Base-by-base conservation (phyloP, 768 basidiomycete genomes). In the Roridomyces roridus region DNA sequence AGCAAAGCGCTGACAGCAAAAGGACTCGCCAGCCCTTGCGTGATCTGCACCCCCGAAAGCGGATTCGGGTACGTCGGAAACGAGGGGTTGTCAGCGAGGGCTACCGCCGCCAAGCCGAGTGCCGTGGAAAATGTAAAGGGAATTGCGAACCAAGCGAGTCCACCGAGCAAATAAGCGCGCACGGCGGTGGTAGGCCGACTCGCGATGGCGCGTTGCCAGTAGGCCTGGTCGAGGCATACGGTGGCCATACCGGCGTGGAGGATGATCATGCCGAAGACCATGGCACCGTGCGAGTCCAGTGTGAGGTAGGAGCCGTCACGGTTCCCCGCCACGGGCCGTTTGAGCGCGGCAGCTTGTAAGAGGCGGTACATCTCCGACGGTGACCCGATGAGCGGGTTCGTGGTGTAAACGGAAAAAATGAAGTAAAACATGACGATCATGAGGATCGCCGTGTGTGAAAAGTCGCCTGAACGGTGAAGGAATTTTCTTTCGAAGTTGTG, bases 201-300 rank as follows among this genome's bases (percentile, higher is more conserved):
- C 34, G 81, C 81, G 36, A 83, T 83, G 61, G 81, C 80, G 66
- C 82, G 70, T 65, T 85, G 84, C 82, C 82, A 85, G 56, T 84
- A 84, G 0, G 57, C 51, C 26, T 58, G 57, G 21, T 80, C 79
- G 74, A 60, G 40, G 39, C 21, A 52, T 10, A 62, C 49, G 24
- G 29, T 49, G 40, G 28, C 53, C 23, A 12, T 59, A 54, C 51
- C 42, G 35, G 39, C 23, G 48, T 57, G 0, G 48, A 51, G 15
- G 51, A 57, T 34, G 31, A 39, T 44, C 21, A 41, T 6, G 31
- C 77, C 78, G 40, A 79, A 78, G 12, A 79, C 73, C 20, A 80
- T 65, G 6, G 74, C 78, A 53, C 77, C 73, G 39, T 78, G 74
- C 15, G 81, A 82, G 59, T 82, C 82, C 79, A 86, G 80, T 0